phyloP scores from a whole-genome alignment of 139 green algal species.

The Coelastrella sp. region DNA sequence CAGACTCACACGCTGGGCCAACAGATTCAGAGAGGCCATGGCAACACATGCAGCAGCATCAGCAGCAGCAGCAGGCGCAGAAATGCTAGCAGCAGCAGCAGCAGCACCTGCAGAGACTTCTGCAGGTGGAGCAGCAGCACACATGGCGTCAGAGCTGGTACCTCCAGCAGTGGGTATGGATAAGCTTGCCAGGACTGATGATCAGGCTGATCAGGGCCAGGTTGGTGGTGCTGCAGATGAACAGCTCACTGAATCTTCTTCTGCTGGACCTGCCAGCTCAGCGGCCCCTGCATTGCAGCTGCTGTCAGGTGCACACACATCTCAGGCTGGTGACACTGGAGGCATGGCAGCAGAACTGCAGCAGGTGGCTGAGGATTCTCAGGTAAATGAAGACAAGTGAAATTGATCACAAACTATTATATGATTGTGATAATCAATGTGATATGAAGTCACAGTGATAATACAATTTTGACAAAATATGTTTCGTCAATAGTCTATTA shows the following conservation, averaged over 20 bases:
- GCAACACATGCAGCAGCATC: conserved; percentile 25
- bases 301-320: neutral
- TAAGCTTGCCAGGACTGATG: neutral
- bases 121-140: neutral
- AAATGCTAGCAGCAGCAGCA: conserved; percentile 38
- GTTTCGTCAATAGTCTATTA: too few relatives aligned
- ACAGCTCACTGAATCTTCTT: too few relatives aligned
- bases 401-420: too few relatives aligned
- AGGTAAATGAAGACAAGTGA: too few relatives aligned
- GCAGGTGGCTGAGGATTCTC: neutral
- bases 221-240: neutral
- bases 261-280: neutral
- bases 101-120: neutral
- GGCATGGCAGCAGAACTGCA: conserved; percentile 4
- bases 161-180: neutral
- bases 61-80: conserved; percentile 29
- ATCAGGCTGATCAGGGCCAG: neutral
- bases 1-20: conserved; percentile 1
- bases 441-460: too few relatives aligned
- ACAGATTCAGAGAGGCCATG: conserved; percentile 10
- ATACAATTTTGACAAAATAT: too few relatives aligned
- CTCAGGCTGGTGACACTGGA: neutral
- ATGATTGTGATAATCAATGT: too few relatives aligned
- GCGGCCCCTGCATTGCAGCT: neutral
- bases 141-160: too few relatives aligned